These are phyloP conservation scores for Hygrophoropsis aurantiaca DNA, from an alignment of 768 basidiomycete species.

Conservation along the genomic window DNA sequence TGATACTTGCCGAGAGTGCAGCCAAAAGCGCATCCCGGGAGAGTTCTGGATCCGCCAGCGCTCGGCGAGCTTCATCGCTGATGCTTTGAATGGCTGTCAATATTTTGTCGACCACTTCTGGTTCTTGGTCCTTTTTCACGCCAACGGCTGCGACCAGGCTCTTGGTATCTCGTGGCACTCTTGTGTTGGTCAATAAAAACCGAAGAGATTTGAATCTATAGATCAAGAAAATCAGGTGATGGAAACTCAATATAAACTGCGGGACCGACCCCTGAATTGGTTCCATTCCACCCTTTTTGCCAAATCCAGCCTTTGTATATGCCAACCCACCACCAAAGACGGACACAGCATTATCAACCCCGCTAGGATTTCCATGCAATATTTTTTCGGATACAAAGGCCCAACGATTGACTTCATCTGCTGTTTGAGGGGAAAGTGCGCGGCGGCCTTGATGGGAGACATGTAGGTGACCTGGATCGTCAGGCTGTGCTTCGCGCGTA, in stretches of 20 bases:
- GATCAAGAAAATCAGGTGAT: conserved; percentile 8
- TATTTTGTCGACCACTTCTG: conserved; percentile 78
- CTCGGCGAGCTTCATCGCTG: conserved; percentile 75
- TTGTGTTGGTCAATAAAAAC: conserved; percentile 91
- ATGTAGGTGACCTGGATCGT: conserved; percentile 54
- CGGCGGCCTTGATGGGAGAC: conserved; percentile 65
- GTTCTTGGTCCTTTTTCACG: conserved; percentile 73
- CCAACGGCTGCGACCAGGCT: conserved; percentile 89
- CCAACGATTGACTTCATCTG: conserved; percentile 87
- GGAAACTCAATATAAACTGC: neutral
- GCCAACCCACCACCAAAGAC: conserved; percentile 91
- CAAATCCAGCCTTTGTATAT: conserved; percentile 82
- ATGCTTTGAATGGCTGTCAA: conserved; percentile 82
- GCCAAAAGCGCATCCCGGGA: conserved; percentile 63
- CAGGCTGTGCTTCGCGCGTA: conserved; percentile 28
- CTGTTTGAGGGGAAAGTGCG: conserved; percentile 59
- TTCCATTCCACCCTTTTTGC: conserved; percentile 80
- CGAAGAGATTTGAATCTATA: conserved; percentile 84
- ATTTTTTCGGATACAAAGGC: conserved; percentile 96
- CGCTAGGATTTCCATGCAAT: conserved; percentile 94
- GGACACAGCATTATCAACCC: conserved; percentile 94
- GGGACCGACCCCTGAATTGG: conserved; percentile 74
- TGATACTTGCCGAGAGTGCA: conserved; percentile 66
- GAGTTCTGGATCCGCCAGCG: conserved; percentile 72
- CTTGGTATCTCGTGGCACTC: conserved; percentile 92